phyloP scores from a whole-genome alignment of 345 rosid species.

The Durio zibethinus region DNA sequence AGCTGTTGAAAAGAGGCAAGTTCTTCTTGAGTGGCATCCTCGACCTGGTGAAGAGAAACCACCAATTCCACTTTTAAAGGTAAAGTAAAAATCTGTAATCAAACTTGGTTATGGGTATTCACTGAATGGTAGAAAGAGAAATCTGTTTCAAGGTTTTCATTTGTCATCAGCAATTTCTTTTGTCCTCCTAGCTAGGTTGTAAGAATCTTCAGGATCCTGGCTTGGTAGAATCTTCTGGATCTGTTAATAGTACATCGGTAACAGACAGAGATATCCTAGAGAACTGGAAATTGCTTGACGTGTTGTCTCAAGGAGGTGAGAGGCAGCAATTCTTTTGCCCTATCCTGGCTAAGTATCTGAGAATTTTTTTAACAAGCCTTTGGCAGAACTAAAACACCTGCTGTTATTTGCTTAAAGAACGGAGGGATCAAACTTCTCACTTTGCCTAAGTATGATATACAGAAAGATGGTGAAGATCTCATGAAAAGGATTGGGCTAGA shows the following conservation, averaged over 20 bases:
- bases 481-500: conserved; percentile 1
- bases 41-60: conserved; percentile 90
- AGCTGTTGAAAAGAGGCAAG: conserved; percentile 66
- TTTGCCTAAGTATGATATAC: background rate
- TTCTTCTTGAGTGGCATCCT: conserved; percentile 93
- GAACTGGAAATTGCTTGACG: background rate
- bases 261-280: background rate
- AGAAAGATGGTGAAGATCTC: background rate
- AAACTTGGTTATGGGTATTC: conserved; percentile 14
- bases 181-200: background rate
- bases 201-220: background rate
- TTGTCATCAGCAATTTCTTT: background rate
- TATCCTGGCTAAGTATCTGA: background rate
- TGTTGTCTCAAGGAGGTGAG: background rate
- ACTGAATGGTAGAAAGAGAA: background rate
- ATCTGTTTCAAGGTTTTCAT: background rate
- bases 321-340: too few relatives aligned
- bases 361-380: background rate
- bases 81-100: too few relatives aligned
- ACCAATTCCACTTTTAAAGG: conserved; percentile 92
- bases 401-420: background rate
- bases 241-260: background rate
- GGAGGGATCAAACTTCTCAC: background rate
- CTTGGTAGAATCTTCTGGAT: background rate
- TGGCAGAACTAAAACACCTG: background rate